A percentile compares a stretch with the other conserved stretches of the same genome.
Conservation (phyloP, 306 rosid species). For the Cicer pinnatifidum region DNA sequence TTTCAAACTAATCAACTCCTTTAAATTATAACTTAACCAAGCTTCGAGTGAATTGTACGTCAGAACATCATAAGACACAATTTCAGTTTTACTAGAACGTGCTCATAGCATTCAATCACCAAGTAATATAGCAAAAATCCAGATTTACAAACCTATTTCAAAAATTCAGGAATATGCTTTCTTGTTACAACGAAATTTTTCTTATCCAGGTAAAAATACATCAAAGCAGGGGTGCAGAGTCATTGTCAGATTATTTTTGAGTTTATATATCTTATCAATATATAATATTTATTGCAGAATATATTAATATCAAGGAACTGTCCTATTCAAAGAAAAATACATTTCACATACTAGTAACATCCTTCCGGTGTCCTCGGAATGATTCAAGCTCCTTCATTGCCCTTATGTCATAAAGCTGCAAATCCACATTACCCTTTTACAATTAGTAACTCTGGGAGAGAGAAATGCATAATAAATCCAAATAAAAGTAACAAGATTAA, state of each 20-base stretch:
- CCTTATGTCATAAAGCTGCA: slow-evolving; percentile 94
- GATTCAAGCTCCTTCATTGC: slow-evolving; percentile 99
- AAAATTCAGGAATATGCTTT: not conserved
- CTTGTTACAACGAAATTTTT: slow-evolving; percentile 26
- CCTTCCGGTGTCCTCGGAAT: slow-evolving; percentile 96
- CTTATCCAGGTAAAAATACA: not conserved
- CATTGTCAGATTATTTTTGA: not conserved
- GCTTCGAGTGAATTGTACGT: not conserved
- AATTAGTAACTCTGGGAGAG: slow-evolving; percentile 7
- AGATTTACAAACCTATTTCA: not conserved
- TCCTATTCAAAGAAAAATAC: slow-evolving; percentile 29
- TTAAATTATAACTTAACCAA: not conserved
- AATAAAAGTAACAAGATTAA: slow-evolving; percentile 7
- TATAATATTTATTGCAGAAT: slow-evolving; percentile 18
- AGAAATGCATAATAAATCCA: slow-evolving; percentile 35
- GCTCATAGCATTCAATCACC: slow-evolving; percentile 9
- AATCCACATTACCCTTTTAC: slow-evolving; percentile 32
- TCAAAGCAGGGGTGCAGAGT: slow-evolving; percentile 14
- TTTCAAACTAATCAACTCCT: not conserved
- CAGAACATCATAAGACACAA: not conserved
- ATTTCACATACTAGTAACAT: slow-evolving; percentile 78
- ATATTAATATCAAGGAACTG: slow-evolving; percentile 23
- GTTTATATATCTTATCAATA: slow-evolving; percentile 12
- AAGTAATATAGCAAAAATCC: slow-evolving; percentile 10
- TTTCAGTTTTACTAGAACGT: not conserved